Base-by-base conservation (phyloP, 768 basidiomycete species). In the Hemileccinum impolitum region DNA sequence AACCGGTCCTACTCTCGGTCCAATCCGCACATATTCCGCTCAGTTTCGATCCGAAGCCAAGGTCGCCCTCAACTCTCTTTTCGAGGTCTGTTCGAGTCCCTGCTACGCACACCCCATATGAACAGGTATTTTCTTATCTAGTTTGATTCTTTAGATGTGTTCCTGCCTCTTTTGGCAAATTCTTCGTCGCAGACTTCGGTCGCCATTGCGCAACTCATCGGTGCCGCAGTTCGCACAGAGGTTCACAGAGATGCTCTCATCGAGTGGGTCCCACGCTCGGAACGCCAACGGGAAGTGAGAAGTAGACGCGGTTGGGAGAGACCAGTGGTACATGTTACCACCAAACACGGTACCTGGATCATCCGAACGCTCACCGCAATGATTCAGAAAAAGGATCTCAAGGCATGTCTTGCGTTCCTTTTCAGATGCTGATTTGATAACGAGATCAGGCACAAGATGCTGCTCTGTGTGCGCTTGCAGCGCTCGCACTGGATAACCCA, bases 221-320 rank as follows among this genome's bases (percentile, higher is more conserved):
- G 73, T 0, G 69, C 73, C 10, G 68, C 77, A 0, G 65, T 87
- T 7, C 77, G 85, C 6, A 72, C 67, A 1, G 69, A 72, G 0
- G 58, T 60, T 3, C 79, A 87, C 55, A 75, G 86, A 18, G 59
- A 62, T 1, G 67, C 71, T 2, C 69, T 88, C 14, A 67, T 78
- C 0, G 78, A 80, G 19, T 90, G 87, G 87, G 59, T 81, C 0
- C 87, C 85, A 7, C 76, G 70, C 0, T 56, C 64, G 0, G 84
- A 87, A 18, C 70, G 85, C 18, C 60, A 71, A 35, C 76, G 72
- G 52, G 82, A 83, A 44, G 69, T 74, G 21, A 82, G 77, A 53
- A 74, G 73, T 3, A 79, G 79, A 50, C 75, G 88, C 1, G 85
- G 87, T 4, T 91, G 88, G 88, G 88, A 90, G 68, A 84, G 82